Evolutionary conservation across 345 rosid genomes (phyloP), one percentile per base, ranked within the genome.

Genomic region (Ricinus communis): DNA sequence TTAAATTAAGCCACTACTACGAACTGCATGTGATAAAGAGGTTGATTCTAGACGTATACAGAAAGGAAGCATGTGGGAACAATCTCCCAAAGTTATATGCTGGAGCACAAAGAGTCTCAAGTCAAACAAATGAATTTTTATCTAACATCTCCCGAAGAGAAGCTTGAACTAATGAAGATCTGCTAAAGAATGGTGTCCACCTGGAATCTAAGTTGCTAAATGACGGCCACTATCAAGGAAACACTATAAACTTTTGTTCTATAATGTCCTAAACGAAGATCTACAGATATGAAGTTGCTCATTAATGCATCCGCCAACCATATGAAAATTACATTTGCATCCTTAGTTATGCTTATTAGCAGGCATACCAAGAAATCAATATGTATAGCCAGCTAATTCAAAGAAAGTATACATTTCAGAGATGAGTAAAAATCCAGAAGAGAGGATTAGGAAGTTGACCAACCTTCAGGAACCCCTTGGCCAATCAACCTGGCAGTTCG

Each of bases 401-500:
- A 22, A 58, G 9, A 21, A n/a, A 30, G 3, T 0, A 9, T 5
- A 54, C 4, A 12, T 61, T 19, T n/a, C 0, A 57, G 4, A 10
- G 43, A 57, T 10, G 58, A 49, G 59, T 11, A 18, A n/a, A n/a
- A n/a, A 63, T 31, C 15, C 33, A 31, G 14, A 18, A 52, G 38
- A 18, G 21, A 21, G 28, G 11, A 40, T 21, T 38, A 21, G 7
- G 15, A 65, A 33, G 63, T 56, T 12, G 40, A 78, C 88, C 63
- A 45, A 95, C 99, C 99, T 82, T 95, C 93, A 16, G 96, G 97
- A 60, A 90, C 80, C 59, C 99, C 97, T 84, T 92, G 97, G 60
- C 99, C 99, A 66, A 95, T 90, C 70, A 95, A 70, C 2, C 91
- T 85, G 70, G 97, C 92, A 76, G 87, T 92, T 63, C 93, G 83